Conservation (phyloP, 257 asterid genomes). For the Capsicum rhomboideum region DNA sequence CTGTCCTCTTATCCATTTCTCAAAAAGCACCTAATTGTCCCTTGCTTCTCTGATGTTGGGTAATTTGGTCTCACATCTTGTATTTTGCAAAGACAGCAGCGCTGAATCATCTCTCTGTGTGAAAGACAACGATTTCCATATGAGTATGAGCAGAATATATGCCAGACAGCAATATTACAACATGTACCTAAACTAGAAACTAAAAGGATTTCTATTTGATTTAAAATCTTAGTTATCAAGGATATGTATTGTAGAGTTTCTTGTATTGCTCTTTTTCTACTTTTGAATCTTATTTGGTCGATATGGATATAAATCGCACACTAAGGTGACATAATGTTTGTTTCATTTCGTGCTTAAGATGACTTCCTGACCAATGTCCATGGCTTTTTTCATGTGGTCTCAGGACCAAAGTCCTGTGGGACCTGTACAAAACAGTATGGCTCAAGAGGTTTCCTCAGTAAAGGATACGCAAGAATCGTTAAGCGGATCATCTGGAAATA, state of each 20-base stretch:
- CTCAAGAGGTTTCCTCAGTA: constrained; percentile 29
- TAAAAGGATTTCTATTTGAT: neutral
- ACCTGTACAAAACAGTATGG: constrained; percentile 25
- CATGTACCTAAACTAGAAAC: neutral
- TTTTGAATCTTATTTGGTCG: neutral
- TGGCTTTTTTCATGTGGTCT: neutral
- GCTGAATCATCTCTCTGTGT: neutral
- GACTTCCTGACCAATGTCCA: neutral
- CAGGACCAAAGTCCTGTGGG: constrained; percentile 48
- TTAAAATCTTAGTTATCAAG: neutral
- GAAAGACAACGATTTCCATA: neutral
- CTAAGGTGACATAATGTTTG: neutral
- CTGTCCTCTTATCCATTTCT: neutral
- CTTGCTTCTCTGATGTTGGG: neutral
- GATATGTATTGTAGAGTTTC: neutral
- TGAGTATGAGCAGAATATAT: neutral
- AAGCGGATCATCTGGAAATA: constrained; percentile 22
- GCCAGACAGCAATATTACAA: neutral
- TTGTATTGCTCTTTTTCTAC: neutral
- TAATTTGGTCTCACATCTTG: neutral
- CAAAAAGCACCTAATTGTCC: neutral
- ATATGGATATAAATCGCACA: neutral
- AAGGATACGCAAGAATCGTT: constrained; percentile 31
- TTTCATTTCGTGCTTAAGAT: neutral
- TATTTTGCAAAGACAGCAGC: neutral